Conservation (phyloP, 1,284 basidiomycete genomes). For the Apiotrichum montevideense region DNA sequence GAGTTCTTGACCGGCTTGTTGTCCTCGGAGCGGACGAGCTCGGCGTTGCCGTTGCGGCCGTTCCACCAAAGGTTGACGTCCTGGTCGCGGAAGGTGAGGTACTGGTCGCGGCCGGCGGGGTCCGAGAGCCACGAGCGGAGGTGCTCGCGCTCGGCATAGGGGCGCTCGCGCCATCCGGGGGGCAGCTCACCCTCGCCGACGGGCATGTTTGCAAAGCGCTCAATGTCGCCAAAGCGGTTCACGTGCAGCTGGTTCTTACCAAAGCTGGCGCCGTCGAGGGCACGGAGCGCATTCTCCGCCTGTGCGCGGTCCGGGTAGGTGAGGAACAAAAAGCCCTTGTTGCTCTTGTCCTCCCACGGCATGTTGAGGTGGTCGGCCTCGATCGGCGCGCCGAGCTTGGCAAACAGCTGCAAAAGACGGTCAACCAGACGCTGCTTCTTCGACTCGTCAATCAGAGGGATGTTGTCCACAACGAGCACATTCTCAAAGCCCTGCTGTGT, state of each 20-base stretch:
- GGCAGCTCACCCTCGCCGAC: slow-evolving; percentile 69
- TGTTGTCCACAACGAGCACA: slow-evolving; percentile 76
- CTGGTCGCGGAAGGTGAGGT: slow-evolving; percentile 86
- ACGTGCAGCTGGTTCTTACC: slow-evolving; percentile 84
- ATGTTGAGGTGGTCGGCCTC: slow-evolving; percentile 70
- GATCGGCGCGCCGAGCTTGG: slow-evolving; percentile 67
- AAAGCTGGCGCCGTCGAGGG: slow-evolving; percentile 81
- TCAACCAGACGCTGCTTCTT: slow-evolving; percentile 70
- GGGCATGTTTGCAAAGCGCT: slow-evolving; percentile 71
- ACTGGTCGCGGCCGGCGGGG: slow-evolving; percentile 87
- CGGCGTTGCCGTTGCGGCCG: slow-evolving; percentile 79
- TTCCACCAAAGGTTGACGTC: slow-evolving; percentile 93
- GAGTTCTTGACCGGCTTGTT: slow-evolving; percentile 51
- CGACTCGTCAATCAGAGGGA: slow-evolving; percentile 75
- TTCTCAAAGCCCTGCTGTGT: slow-evolving; percentile 77
- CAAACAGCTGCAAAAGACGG: slow-evolving; percentile 76
- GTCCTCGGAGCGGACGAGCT: slow-evolving; percentile 55
- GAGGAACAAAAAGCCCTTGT: slow-evolving; percentile 86
- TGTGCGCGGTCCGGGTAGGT: slow-evolving; percentile 77
- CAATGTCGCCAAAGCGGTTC: slow-evolving; percentile 90
- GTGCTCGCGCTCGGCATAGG: slow-evolving; percentile 83
- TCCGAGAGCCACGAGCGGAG: slow-evolving; percentile 93
- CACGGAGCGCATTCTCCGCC: slow-evolving; percentile 70
- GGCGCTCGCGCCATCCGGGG: slow-evolving; percentile 59
- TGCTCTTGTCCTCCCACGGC: slow-evolving; percentile 74